Evolutionary conservation across 2,329 filamentous ascomycete genomes (phyloP), one percentile per base, ranked within the genome.

Genomic region (Ceratocystiopsis sp.): DNA sequence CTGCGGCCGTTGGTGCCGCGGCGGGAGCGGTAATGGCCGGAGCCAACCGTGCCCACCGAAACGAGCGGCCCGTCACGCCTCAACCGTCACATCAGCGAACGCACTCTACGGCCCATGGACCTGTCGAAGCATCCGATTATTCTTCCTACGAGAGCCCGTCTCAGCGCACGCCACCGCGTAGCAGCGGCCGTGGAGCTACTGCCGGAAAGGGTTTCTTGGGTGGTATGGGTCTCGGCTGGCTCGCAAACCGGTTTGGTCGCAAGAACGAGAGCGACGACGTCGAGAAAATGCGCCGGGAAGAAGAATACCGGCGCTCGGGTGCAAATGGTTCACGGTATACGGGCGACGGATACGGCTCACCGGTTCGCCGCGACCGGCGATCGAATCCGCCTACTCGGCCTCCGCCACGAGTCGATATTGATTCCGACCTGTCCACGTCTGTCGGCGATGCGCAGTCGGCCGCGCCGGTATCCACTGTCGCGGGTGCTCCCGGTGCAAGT

Each of bases 141-240:
- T 74, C 72, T 0, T 75, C 71, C 0, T 75, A 75, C 48, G 64
- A 70, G 37, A 81, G 72, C 49, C 77, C 74, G 13, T 84, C 78
- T 38, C 66, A 69, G 43, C 70, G 71, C 38, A 65, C 66, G 21
- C 54, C 61, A 13, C 43, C 13, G 64, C 65, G 25, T 29, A 29
- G 9, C 61, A 67, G 44, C 60, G 29, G 48, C 3, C 40, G 42
- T 8, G 21, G 50, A 33, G 54, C 52, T 43, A 66, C 67, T 1
- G 59, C 67, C n/a, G 69, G 67, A 18, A 74, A 79, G 50, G 72
- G 72, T 1, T 51, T 75, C 14, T 54, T 78, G 41, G 76, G 72
- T 10, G 66, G 77, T 2, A 59, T 84, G 21, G 80, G 80, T 2
- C 63, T 80, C 33, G 81, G 80, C 10, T 82, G 79, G 64, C 61